These are phyloP conservation scores for Salix udensis DNA, from an alignment of 345 rosid genomes.

Conservation along the genomic window DNA sequence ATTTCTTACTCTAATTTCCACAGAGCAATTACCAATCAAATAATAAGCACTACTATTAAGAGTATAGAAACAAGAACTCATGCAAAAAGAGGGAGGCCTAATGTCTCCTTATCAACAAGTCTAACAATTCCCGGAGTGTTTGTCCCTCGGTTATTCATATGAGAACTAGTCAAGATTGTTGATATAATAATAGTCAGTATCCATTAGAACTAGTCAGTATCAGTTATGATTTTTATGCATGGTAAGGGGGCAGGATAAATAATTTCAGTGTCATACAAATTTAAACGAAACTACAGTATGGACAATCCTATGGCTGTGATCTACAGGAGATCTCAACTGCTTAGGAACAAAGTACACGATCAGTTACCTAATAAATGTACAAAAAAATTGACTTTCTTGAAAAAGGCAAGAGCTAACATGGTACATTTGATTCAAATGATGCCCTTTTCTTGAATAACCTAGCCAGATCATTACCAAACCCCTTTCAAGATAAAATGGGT, in stretches of 20 bases:
- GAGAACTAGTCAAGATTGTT: neutral
- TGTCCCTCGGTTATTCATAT: neutral
- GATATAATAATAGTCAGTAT: neutral
- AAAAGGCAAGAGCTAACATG: neutral
- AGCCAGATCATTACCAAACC: neutral
- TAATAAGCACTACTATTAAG: neutral
- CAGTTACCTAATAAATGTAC: neutral
- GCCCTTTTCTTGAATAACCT: slow-evolving; percentile 3
- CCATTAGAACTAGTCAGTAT: neutral
- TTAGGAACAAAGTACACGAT: neutral
- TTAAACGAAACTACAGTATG: neutral
- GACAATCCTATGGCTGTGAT: neutral
- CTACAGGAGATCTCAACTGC: neutral
- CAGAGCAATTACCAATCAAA: neutral
- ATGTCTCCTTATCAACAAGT: too few species aligned
- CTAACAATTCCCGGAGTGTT: too few species aligned
- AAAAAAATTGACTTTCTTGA: neutral
- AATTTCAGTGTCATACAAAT: neutral
- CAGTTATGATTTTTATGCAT: neutral
- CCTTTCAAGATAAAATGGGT: neutral
- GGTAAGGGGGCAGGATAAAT: neutral
- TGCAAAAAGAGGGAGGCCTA: neutral
- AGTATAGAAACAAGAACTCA: neutral
- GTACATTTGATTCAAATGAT: neutral
- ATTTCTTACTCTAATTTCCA: neutral